Conservation (phyloP, 2,329 filamentous ascomycete genomes). For the Ascochyta koolunga region DNA sequence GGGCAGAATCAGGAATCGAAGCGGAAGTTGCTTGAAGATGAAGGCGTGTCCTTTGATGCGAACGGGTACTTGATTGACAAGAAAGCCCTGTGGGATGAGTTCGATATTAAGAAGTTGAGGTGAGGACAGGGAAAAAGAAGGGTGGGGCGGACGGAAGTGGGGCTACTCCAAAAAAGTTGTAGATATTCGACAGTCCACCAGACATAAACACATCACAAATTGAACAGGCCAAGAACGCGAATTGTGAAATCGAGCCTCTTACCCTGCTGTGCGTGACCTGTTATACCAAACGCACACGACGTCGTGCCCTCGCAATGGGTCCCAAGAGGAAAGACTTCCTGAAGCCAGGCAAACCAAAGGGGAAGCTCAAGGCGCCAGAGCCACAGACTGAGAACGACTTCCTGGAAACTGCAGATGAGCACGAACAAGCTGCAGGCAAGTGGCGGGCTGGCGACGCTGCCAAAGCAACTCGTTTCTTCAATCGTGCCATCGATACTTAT, state of each 20-base stretch:
- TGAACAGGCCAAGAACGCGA: no score
- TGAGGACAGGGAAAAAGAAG: conserved; percentile 4
- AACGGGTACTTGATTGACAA: conserved; percentile 64
- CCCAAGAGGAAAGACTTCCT: conserved; percentile 41
- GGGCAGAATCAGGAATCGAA: conserved; percentile 70
- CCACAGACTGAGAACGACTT: conserved; percentile 71
- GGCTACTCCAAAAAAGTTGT: conserved; percentile 22
- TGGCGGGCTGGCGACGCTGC: conserved; percentile 73
- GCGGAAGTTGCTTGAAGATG: conserved; percentile 63
- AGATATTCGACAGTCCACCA: not conserved
- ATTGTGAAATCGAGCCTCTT: no score
- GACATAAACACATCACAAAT: not conserved
- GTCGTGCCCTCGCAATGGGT: conserved; percentile 25
- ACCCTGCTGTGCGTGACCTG: no score
- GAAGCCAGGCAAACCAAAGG: conserved; percentile 37
- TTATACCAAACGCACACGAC: not conserved
- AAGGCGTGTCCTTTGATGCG: conserved; percentile 69
- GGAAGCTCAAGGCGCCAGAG: conserved; percentile 49
- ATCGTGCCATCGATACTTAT: conserved; percentile 70
- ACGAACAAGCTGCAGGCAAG: conserved; percentile 76
- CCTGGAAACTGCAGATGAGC: conserved; percentile 69
- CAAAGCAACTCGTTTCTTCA: conserved; percentile 67
- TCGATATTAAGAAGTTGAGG: conserved; percentile 38
- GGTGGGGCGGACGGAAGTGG: conserved; percentile 14
- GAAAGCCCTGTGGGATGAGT: conserved; percentile 52